Evolutionary conservation across 331 rosid species (phyloP), one percentile per base, ranked within the genome.

Genomic region (Prunus yedoensis): DNA sequence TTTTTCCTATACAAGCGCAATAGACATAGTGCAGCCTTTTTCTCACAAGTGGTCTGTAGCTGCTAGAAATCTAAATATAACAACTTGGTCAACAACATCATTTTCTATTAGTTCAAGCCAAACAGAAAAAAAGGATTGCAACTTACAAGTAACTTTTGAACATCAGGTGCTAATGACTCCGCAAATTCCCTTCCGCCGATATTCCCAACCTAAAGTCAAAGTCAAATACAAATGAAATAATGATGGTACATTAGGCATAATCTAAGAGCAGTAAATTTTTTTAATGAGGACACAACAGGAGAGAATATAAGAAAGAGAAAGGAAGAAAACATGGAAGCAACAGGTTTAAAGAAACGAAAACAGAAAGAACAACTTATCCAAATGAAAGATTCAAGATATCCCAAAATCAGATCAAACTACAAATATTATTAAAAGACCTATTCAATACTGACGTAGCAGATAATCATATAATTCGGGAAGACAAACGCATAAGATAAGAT

Each of bases 141-240:
- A n/a, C n/a, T n/a, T n/a, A n/a, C n/a, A n/a, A n/a, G n/a, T n/a
- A n/a, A n/a, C n/a, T n/a, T n/a, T n/a, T n/a, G n/a, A n/a, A n/a
- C n/a, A n/a, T n/a, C n/a, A n/a, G n/a, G n/a, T n/a, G n/a, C n/a
- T n/a, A n/a, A 91, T 30, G 99, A 95, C 94, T 95, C 99, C 0
- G 99, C 97, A 65, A 95, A 95, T 76, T 95, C 99, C 87, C 99
- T 90, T 56, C 99, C 99, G 32, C 99, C 99, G 82, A 95, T 95
- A 88, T 95, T 95, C 79, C 99, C 99, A 88, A 95, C 99, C 99
- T 95, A 65, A n/a, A n/a, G n/a, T n/a, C 81, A 75, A 49, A 77
- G 73, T 74, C 50, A 69, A 78, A 79, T 60, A 82, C 65, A 46
- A 70, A 73, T 17, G 9, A 25, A 59, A 23, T 10, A 65, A 79